Evolutionary conservation across 768 basidiomycete genomes (phyloP).

Genomic region (Macrolepiota dolichaula): DNA sequence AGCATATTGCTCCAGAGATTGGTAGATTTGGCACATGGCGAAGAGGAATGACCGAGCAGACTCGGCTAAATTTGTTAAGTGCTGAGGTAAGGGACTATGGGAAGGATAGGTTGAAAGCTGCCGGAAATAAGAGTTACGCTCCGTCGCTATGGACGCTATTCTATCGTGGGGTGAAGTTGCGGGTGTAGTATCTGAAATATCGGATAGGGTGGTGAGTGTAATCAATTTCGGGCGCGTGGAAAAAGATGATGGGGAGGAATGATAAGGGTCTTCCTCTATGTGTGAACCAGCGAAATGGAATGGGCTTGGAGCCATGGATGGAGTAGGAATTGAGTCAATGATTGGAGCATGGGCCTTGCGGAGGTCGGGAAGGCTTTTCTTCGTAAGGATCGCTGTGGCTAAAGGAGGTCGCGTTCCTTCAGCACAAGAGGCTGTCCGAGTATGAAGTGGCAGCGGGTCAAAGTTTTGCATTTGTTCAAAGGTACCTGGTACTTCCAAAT

Average conservation of each 20-base stretch:
- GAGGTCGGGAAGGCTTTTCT: constrained; percentile 88
- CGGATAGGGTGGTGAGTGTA: constrained; percentile 20
- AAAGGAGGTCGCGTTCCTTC: constrained; percentile 1
- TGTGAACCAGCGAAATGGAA: background rate
- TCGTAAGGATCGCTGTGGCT: constrained; percentile 27
- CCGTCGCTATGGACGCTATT: constrained; percentile 63
- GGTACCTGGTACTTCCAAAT: constrained; percentile 1
- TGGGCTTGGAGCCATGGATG: background rate
- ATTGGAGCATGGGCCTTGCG: constrained; percentile 26
- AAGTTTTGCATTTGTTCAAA: constrained; percentile 7
- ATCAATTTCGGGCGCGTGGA: constrained; percentile 20
- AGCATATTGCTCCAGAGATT: constrained; percentile 85
- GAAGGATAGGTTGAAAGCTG: constrained; percentile 80
- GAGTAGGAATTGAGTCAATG: constrained; percentile 6
- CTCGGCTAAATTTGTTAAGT: constrained; percentile 73
- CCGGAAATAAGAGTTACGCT: constrained; percentile 91
- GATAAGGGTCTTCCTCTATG: constrained; percentile 6
- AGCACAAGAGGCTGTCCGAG: constrained; percentile 34
- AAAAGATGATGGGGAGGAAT: constrained; percentile 29
- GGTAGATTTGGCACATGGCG: constrained; percentile 86
- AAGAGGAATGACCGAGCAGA: constrained; percentile 92
- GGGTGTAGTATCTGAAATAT: constrained; percentile 36
- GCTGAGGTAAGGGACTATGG: constrained; percentile 63
- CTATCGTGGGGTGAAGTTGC: background rate
- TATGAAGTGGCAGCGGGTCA: constrained; percentile 46